These are phyloP conservation scores for Globisporangium paroecandrum DNA, from an alignment of 352 stramenopile genomes.

Conservation along the genomic window DNA sequence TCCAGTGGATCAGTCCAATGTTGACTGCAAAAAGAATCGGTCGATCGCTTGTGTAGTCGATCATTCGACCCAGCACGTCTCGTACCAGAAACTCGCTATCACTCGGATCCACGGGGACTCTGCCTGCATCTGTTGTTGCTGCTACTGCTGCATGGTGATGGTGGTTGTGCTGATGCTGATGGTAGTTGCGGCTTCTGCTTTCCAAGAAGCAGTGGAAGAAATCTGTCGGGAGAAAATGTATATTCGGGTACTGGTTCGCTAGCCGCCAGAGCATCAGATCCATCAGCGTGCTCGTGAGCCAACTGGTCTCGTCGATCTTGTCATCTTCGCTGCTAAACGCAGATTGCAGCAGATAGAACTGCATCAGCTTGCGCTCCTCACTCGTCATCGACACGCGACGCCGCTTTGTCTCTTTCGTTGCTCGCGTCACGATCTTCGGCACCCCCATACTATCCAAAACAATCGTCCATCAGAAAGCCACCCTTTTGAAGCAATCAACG, in stretches of 20 bases:
- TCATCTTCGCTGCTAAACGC: conserved; percentile 56
- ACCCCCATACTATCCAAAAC: conserved; percentile 7
- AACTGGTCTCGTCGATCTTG: conserved; percentile 70
- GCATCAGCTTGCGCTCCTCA: conserved; percentile 18
- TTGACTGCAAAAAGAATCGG: conserved; percentile 85
- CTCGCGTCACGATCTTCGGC: conserved; percentile 6
- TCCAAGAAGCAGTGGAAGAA: conserved; percentile 75
- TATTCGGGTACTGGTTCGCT: conserved; percentile 57
- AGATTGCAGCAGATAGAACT: conserved; percentile 38
- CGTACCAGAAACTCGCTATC: conserved; percentile 25
- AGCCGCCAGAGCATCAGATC: conserved; percentile 83
- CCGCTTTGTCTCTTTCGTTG: conserved; percentile 4
- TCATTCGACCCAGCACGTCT: conserved; percentile 63
- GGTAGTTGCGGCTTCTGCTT: conserved; percentile 13
- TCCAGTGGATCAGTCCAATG: conserved; percentile 83
- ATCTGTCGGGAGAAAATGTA: conserved; percentile 83
- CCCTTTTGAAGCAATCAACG: neutral
- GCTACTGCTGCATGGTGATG: neutral
- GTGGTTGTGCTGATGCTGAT: conserved; percentile 5
- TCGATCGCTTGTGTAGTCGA: conserved; percentile 55
- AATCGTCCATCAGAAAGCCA: neutral
- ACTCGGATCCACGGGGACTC: neutral
- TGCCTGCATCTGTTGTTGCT: no score
- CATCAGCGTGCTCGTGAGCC: conserved; percentile 83
- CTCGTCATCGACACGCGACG: conserved; percentile 11